phyloP scores from a whole-genome alignment of 306 rosid species.

The Lathyrus oleraceus region DNA sequence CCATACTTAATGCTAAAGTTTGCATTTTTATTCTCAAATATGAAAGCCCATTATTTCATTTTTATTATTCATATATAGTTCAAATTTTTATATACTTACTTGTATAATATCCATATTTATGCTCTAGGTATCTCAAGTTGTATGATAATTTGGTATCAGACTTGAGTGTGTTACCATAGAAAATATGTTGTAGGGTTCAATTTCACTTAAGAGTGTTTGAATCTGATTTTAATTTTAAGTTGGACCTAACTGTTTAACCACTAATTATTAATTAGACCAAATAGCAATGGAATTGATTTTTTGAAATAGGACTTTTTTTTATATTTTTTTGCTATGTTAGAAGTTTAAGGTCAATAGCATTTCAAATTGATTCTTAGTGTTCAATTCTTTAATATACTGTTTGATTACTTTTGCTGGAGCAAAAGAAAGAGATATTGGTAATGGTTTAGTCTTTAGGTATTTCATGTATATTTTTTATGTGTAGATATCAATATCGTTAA shows the following conservation, averaged over 20 bases:
- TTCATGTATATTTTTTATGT: slow-evolving; percentile 2
- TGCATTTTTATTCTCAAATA: slow-evolving; percentile 3
- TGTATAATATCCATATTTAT: background rate
- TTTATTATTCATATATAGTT: background rate
- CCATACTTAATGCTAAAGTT: background rate
- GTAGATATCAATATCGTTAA: background rate
- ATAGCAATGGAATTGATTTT: slow-evolving; percentile 10
- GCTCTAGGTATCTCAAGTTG: slow-evolving; percentile 19
- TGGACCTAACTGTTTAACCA: background rate
- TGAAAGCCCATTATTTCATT: background rate
- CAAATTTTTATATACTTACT: background rate
- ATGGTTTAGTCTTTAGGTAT: background rate
- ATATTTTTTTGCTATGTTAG: slow-evolving; percentile 2
- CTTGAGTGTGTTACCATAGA: background rate
- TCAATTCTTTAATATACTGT: background rate
- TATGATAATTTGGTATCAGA: background rate
- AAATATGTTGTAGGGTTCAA: background rate
- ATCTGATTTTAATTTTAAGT: slow-evolving; percentile 2
- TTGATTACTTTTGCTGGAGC: slow-evolving; percentile 3
- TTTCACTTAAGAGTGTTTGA: slow-evolving; percentile 23
- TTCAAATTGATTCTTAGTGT: slow-evolving; percentile 27
- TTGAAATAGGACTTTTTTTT: background rate
- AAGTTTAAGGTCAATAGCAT: slow-evolving; percentile 12
- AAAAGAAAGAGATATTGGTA: background rate
- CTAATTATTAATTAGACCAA: background rate